Percentiles rank a stretch among this genome's conserved stretches.
Evolutionary conservation across 2,329 filamentous ascomycete species (phyloP).

Genomic region (Trichoderma sp.): DNA sequence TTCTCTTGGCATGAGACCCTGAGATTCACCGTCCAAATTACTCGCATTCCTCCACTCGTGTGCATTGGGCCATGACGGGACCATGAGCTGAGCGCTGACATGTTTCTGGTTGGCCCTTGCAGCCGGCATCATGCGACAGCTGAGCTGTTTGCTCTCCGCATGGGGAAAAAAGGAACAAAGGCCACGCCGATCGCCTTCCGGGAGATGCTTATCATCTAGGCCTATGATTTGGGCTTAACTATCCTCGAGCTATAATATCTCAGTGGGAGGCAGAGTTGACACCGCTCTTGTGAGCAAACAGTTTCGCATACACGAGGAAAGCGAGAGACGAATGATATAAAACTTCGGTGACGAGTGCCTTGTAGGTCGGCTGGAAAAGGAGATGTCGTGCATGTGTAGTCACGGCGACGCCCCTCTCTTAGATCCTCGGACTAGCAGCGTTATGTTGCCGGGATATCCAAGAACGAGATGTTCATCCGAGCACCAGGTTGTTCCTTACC

Average conservation of each 20-base stretch:
- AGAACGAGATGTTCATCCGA: not conserved
- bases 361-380: not conserved
- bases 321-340: not conserved
- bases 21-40: not conserved
- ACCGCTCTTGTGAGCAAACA: not conserved
- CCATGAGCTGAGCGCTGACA: conserved; percentile 16
- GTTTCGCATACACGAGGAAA: not conserved
- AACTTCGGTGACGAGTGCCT: not conserved
- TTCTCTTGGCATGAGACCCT: not conserved
- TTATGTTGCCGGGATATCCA: not conserved
- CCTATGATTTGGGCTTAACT: not conserved
- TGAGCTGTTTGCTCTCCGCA: conserved; percentile 10
- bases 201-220: not conserved
- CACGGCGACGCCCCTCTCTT: conserved; percentile 11
- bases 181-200: not conserved
- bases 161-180: not conserved
- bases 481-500: not conserved
- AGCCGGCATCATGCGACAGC: conserved; percentile 4
- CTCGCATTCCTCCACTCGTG: conserved; percentile 15
- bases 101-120: conserved; percentile 5
- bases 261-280: not conserved
- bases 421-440: not conserved
- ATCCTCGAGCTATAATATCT: not conserved
- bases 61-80: not conserved
- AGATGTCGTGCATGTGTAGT: not conserved